These are phyloP conservation scores for Citrus unshiu DNA, from an alignment of 345 rosid genomes.

Conservation along the genomic window DNA sequence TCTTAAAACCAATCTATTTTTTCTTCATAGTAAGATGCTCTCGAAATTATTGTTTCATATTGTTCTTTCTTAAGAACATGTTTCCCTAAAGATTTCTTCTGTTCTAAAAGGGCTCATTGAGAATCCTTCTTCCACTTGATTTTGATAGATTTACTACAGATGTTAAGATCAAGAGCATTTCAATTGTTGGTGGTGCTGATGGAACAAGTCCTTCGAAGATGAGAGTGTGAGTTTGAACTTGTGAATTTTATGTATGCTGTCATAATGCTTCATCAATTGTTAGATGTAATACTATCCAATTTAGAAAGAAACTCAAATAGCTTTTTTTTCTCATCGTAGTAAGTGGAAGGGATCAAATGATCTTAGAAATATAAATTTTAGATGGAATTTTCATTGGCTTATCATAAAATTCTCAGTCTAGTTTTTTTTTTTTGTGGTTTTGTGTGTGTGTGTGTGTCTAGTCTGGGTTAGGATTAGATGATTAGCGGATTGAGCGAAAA, in stretches of 20 bases:
- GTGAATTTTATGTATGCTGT: not conserved
- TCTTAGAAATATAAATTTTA: not conserved
- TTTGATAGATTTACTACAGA: conserved; percentile 80
- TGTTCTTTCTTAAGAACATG: not conserved
- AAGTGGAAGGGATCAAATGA: not conserved
- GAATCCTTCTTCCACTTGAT: conserved; percentile 7
- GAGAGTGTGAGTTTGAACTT: conserved; percentile 71
- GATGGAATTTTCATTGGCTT: not conserved
- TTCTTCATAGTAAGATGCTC: not conserved
- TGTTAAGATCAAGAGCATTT: conserved; percentile 92
- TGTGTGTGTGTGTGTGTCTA: not conserved
- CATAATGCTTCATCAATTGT: not conserved
- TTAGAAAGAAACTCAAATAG: not conserved
- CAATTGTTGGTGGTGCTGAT: conserved; percentile 82
- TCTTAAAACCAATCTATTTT: not conserved
- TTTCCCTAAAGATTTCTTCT: not conserved
- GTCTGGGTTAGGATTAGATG: not conserved
- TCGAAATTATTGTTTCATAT: not conserved
- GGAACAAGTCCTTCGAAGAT: conserved; percentile 95
- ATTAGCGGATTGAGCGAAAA: not conserved
- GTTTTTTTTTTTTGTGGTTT: not conserved
- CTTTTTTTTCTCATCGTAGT: not conserved
- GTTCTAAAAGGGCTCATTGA: not conserved
- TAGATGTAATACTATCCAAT: not conserved
- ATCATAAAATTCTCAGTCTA: not conserved